These are phyloP conservation scores for Xerocomus amazonicus DNA, from an alignment of 1,284 basidiomycete species.

Conservation along the genomic window DNA sequence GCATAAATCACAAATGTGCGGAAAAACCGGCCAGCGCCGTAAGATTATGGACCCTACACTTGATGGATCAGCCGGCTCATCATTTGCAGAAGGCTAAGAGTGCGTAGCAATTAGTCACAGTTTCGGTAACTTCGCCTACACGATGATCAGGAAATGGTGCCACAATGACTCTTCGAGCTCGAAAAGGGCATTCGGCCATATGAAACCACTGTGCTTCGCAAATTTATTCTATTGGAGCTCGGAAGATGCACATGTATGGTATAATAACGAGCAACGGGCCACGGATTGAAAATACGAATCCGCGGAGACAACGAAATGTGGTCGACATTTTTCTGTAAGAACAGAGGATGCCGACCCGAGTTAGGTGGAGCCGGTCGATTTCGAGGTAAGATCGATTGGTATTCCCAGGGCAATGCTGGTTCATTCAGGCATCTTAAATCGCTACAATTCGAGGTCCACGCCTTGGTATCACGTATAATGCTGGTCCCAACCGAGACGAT, in stretches of 20 bases:
- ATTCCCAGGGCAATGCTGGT: not conserved
- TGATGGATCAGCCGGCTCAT: slow-evolving; percentile 1
- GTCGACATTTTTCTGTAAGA: not conserved
- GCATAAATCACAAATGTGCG: not conserved
- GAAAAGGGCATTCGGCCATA: not conserved
- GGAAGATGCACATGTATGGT: slow-evolving; percentile 5
- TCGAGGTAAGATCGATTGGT: not conserved
- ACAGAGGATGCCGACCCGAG: not conserved
- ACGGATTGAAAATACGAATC: slow-evolving; percentile 8
- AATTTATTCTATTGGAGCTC: slow-evolving; percentile 2
- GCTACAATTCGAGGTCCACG: too few relatives aligned
- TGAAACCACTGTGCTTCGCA: slow-evolving; percentile 1
- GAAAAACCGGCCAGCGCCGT: slow-evolving; percentile 17
- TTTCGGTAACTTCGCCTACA: slow-evolving; percentile 8
- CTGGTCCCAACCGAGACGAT: not conserved
- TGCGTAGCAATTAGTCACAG: slow-evolving; percentile 9
- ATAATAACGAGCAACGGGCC: slow-evolving; percentile 6
- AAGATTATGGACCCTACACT: slow-evolving; percentile 11
- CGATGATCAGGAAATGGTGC: not conserved
- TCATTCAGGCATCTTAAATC: too few relatives aligned
- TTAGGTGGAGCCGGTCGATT: not conserved
- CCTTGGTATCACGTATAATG: too few relatives aligned
- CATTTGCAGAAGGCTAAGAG: slow-evolving; percentile 14
- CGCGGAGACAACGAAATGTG: slow-evolving; percentile 2
- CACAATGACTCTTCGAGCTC: not conserved